A percentile compares a stretch with the other conserved stretches of the same genome.
phyloP scores from a whole-genome alignment of 768 basidiomycete species.

The Fomitopsis pulvina region DNA sequence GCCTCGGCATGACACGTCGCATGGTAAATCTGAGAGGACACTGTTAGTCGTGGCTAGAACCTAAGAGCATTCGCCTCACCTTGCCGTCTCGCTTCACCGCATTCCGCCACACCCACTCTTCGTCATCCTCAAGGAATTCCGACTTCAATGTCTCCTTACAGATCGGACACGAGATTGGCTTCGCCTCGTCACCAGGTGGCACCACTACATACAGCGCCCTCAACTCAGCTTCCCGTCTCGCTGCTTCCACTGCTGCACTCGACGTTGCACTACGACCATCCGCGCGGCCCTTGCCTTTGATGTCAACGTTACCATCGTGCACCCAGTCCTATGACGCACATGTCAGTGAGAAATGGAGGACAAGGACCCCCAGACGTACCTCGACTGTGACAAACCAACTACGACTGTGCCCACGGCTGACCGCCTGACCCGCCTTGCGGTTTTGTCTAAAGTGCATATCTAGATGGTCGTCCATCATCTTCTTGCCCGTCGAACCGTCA shows the following conservation, averaged over 20 bases:
- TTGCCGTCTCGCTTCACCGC: slow-evolving; percentile 78
- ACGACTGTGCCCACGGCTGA: slow-evolving; percentile 81
- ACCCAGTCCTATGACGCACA: slow-evolving; percentile 72
- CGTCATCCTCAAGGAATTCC: slow-evolving; percentile 92
- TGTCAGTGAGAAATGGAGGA: slow-evolving; percentile 10
- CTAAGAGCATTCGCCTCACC: slow-evolving; percentile 38
- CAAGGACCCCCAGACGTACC: slow-evolving; percentile 39
- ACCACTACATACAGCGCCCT: slow-evolving; percentile 79
- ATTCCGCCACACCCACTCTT: slow-evolving; percentile 98
- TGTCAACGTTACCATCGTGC: slow-evolving; percentile 51
- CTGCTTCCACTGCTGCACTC: slow-evolving; percentile 55
- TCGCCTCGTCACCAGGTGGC: slow-evolving; percentile 85
- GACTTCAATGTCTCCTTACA: slow-evolving; percentile 92
- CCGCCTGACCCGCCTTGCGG: slow-evolving; percentile 68
- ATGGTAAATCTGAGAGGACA: slow-evolving; percentile 68
- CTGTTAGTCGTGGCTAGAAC: background rate
- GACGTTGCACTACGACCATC: slow-evolving; percentile 45
- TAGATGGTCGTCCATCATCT: slow-evolving; percentile 78
- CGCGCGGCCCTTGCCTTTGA: slow-evolving; percentile 65
- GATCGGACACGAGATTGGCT: slow-evolving; percentile 82
- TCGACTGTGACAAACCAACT: slow-evolving; percentile 85
- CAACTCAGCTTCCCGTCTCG: slow-evolving; percentile 71
- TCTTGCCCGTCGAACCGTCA: slow-evolving; percentile 65
- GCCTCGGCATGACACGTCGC: slow-evolving; percentile 92
- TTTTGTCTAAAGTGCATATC: slow-evolving; percentile 98